Percentiles rank a stretch among this genome's conserved stretches.
phyloP scores from a whole-genome alignment of 2,329 filamentous ascomycete genomes.

The Colletotrichum orbiculare region DNA sequence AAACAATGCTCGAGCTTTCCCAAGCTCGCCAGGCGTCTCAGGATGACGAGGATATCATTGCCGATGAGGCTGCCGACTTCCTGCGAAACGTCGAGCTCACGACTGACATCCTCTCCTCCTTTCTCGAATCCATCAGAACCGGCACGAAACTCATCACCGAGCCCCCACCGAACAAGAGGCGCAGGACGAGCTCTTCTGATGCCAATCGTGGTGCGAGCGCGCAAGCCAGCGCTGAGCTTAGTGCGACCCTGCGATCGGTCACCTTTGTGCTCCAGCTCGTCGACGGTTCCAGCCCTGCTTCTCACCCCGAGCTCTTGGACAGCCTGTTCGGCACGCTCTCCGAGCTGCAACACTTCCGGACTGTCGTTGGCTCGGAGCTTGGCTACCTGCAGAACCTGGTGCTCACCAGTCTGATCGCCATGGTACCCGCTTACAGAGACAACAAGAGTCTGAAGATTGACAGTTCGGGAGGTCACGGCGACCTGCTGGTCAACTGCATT shows the following conservation, averaged over 20 bases:
- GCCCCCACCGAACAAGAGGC: constrained; percentile 80
- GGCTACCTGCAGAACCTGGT: constrained; percentile 91
- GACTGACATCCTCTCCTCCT: constrained; percentile 75
- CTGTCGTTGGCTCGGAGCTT: constrained; percentile 84
- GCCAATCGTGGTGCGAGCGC: constrained; percentile 68
- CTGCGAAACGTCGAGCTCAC: constrained; percentile 79
- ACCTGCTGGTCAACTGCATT: constrained; percentile 93
- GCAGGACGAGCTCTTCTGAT: constrained; percentile 80
- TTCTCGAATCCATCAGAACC: constrained; percentile 79
- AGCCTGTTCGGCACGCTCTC: constrained; percentile 86
- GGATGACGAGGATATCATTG: constrained; percentile 50
- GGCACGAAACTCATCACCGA: constrained; percentile 78
- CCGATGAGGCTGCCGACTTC: constrained; percentile 75
- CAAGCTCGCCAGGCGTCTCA: constrained; percentile 59
- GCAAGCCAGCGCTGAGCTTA: constrained; percentile 73
- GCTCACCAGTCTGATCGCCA: constrained; percentile 82
- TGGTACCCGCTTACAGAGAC: constrained; percentile 80
- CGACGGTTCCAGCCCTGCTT: constrained; percentile 80
- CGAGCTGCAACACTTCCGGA: constrained; percentile 86
- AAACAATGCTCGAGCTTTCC: constrained; percentile 71
- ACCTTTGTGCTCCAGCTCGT: constrained; percentile 91
- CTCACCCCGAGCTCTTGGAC: constrained; percentile 80
- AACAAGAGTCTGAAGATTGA: constrained; percentile 75
- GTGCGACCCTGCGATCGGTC: constrained; percentile 76
- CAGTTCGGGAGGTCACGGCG: constrained; percentile 82